Percentiles rank a stretch among this genome's conserved stretches.
phyloP scores from a whole-genome alignment of 2,329 filamentous ascomycete genomes.

The Penicillium sp. region DNA sequence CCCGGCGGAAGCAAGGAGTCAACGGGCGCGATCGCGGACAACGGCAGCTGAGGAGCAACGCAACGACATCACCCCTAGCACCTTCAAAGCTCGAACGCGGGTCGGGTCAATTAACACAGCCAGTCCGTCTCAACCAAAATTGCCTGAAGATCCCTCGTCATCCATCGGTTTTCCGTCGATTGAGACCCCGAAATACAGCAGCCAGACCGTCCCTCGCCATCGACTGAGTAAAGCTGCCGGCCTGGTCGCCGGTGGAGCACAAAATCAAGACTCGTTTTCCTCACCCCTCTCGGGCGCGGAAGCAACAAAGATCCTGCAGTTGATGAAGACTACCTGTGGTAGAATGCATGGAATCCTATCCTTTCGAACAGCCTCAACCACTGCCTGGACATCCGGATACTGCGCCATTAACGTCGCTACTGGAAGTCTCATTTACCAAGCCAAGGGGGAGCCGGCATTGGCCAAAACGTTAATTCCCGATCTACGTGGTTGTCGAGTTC shows the following conservation, averaged over 20 bases:
- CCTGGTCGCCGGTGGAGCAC: constrained; percentile 21
- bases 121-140: constrained; percentile 26
- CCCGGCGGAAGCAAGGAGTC: constrained; percentile 25
- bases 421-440: constrained; percentile 44
- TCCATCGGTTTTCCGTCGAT: constrained; percentile 45
- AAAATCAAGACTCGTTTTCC: constrained; percentile 25
- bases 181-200: constrained; percentile 33
- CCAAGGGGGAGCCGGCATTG: constrained; percentile 42
- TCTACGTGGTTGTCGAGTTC: constrained; percentile 43
- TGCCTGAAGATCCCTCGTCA: constrained; percentile 31
- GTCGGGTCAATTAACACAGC: constrained; percentile 36
- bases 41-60: constrained; percentile 38
- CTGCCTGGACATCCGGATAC: constrained; percentile 43
- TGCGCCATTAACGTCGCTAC: constrained; percentile 46
- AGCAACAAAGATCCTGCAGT: constrained; percentile 41
- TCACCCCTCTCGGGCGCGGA: constrained; percentile 38
- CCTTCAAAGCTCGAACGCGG: constrained; percentile 30
- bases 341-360: constrained; percentile 47
- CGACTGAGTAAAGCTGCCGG: constrained; percentile 28
- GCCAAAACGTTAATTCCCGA: constrained; percentile 44
- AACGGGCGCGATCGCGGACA: constrained; percentile 35
- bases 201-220: constrained; percentile 28
- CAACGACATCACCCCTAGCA: constrained; percentile 30
- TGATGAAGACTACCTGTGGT: constrained; percentile 47
- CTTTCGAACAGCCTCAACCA: constrained; percentile 37